A percentile compares a stretch with the other conserved stretches of the same genome.
These are phyloP conservation scores for Sphagnum fallax DNA, from an alignment of 228 moss, liverwort and hornwort genomes.

Conservation along the genomic window DNA sequence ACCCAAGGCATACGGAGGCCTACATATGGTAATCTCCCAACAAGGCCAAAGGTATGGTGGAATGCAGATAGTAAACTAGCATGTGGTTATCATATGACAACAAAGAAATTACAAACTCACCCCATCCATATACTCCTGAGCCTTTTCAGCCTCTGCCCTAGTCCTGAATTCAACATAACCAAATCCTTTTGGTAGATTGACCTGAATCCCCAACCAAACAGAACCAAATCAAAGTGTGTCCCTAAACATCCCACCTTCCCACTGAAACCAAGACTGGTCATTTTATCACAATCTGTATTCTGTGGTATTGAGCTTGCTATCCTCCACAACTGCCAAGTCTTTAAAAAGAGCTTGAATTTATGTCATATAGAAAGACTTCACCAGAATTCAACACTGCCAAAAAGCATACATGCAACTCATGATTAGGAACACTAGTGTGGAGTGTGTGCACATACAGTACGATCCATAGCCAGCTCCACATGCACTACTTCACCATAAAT, in stretches of 20 bases:
- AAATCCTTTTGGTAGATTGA: slow-evolving; percentile 93
- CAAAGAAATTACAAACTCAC: slow-evolving; percentile 23
- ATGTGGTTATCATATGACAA: neutral
- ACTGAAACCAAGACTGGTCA: neutral
- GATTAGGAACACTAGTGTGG: too few species aligned
- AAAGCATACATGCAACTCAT: too few species aligned
- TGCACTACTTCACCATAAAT: slow-evolving; percentile 89
- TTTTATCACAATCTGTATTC: neutral
- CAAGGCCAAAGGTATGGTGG: too few species aligned
- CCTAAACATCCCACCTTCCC: neutral
- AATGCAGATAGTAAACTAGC: neutral
- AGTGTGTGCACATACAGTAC: slow-evolving; percentile 45
- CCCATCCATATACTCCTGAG: slow-evolving; percentile 84
- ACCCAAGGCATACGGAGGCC: too few species aligned
- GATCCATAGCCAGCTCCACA: slow-evolving; percentile 99
- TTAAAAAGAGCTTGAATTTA: too few species aligned
- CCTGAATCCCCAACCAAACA: slow-evolving; percentile 14
- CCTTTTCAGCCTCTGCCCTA: slow-evolving; percentile 89
- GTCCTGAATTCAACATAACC: slow-evolving; percentile 95
- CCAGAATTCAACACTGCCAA: too few species aligned
- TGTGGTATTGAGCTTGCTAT: too few species aligned
- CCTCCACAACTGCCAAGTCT: too few species aligned
- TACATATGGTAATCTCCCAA: too few species aligned
- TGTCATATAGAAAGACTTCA: too few species aligned
- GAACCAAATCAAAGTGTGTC: neutral